A percentile compares a stretch with the other conserved stretches of the same genome.
Evolutionary conservation across 805 yeast species (phyloP).

Genomic region (Dipodascus albidus): DNA sequence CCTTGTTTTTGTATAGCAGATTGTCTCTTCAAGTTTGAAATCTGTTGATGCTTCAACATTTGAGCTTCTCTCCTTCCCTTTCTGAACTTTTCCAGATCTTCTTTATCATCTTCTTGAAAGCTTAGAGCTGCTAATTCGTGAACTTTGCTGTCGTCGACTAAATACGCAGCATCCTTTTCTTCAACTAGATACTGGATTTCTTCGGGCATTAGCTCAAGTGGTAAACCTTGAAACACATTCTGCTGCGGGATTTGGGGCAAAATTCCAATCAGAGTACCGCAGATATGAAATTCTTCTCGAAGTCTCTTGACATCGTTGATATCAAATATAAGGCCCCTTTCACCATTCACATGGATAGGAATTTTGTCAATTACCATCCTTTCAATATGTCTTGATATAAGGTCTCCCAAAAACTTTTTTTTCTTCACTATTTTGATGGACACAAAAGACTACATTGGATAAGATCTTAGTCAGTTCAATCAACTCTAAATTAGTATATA

Average conservation of each 20-base stretch:
- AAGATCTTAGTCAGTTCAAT: background rate
- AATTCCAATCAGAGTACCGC: constrained; percentile 76
- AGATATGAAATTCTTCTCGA: constrained; percentile 46
- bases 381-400: background rate
- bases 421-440: too few species aligned
- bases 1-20: constrained; percentile 12
- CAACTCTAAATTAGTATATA: too few species aligned
- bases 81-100: constrained; percentile 10
- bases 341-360: constrained; percentile 30
- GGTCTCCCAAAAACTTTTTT: background rate
- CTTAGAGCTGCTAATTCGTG: constrained; percentile 14
- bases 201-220: constrained; percentile 60
- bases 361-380: constrained; percentile 7
- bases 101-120: constrained; percentile 12
- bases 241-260: constrained; percentile 90
- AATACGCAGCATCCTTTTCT: constrained; percentile 28
- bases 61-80: constrained; percentile 13
- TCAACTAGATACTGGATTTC: constrained; percentile 59
- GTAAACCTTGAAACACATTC: constrained; percentile 75
- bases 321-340: constrained; percentile 46
- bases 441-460: background rate
- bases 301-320: constrained; percentile 41
- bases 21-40: constrained; percentile 11
- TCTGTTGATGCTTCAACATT: constrained; percentile 10
- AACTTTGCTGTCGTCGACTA: constrained; percentile 33